Evolutionary conservation across 2,329 filamentous ascomycete species (phyloP).

Genomic region (Fusarium udum): DNA sequence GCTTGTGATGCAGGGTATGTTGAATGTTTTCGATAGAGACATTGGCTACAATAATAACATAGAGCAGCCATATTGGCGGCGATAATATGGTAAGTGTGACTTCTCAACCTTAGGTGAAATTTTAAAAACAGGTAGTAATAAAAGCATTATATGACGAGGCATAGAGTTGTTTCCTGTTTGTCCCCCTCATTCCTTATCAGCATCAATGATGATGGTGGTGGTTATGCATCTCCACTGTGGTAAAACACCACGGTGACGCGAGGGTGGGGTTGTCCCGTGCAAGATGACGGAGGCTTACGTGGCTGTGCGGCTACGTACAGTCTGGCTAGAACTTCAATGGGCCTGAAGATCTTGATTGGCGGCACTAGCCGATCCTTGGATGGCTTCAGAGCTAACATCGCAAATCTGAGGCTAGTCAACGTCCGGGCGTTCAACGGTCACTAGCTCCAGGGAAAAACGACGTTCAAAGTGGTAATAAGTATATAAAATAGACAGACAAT

Average conservation of each 20-base stretch:
- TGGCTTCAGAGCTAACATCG: constrained; percentile 3
- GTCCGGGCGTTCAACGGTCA: constrained; percentile 4
- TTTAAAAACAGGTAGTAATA: background rate
- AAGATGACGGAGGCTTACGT: constrained; percentile 6
- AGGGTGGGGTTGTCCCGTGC: background rate
- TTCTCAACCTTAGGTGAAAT: background rate
- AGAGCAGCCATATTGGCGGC: background rate
- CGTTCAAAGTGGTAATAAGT: constrained; percentile 1
- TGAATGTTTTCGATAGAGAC: background rate
- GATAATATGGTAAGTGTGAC: background rate
- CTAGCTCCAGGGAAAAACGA: background rate
- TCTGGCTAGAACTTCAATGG: background rate
- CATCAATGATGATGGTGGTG: background rate
- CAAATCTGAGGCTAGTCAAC: constrained; percentile 9
- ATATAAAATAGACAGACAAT: constrained; percentile 23
- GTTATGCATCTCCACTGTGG: background rate
- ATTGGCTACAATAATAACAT: background rate
- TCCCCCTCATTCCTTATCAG: background rate
- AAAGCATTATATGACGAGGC: background rate
- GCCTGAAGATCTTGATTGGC: constrained; percentile 2
- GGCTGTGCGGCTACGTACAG: constrained; percentile 1
- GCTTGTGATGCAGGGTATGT: background rate
- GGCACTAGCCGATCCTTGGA: constrained; percentile 11
- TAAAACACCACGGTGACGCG: background rate
- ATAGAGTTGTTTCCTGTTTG: background rate